These are phyloP conservation scores for Lasiosphaeriaceae sp. DNA, from an alignment of 495 filamentous ascomycete species.

Conservation along the genomic window DNA sequence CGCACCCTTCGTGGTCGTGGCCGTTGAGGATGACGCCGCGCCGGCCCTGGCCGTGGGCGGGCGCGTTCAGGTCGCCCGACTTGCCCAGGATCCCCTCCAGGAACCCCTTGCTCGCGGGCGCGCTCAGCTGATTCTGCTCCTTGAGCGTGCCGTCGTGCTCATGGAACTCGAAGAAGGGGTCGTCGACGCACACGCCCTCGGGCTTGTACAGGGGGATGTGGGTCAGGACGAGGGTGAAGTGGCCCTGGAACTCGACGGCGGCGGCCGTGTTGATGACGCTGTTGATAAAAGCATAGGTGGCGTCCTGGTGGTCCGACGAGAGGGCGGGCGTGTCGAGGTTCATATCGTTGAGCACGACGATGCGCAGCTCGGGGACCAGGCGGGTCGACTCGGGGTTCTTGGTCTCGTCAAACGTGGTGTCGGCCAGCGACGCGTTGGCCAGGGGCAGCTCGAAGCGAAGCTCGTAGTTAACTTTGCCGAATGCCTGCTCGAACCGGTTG, in stretches of 20 bases:
- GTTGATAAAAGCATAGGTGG: constrained; percentile 76
- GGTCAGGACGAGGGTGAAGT: constrained; percentile 79
- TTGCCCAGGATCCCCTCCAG: constrained; percentile 78
- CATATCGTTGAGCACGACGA: constrained; percentile 86
- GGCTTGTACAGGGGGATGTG: constrained; percentile 88
- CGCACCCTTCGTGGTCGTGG: constrained; percentile 93
- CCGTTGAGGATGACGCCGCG: constrained; percentile 75
- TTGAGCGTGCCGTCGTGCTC: constrained; percentile 65
- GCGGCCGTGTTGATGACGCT: constrained; percentile 60
- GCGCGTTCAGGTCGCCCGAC: constrained; percentile 52
- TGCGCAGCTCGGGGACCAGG: constrained; percentile 60
- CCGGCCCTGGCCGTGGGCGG: constrained; percentile 55
- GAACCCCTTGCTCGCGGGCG: constrained; percentile 60
- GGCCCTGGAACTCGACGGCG: constrained; percentile 60
- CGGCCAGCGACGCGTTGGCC: constrained; percentile 22
- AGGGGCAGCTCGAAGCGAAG: constrained; percentile 63
- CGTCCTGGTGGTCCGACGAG: constrained; percentile 58
- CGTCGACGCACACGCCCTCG: constrained; percentile 78
- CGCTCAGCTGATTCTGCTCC: constrained; percentile 88
- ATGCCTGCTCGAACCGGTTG: constrained; percentile 72
- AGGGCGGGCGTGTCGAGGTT: constrained; percentile 81
- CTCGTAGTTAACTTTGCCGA: constrained; percentile 86
- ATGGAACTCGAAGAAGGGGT: constrained; percentile 73
- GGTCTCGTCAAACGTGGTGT: constrained; percentile 31
- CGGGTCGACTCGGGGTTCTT: constrained; percentile 36